These are phyloP conservation scores for Phialocephala subalpina DNA, from an alignment of 2,329 filamentous ascomycete species.

Conservation along the genomic window DNA sequence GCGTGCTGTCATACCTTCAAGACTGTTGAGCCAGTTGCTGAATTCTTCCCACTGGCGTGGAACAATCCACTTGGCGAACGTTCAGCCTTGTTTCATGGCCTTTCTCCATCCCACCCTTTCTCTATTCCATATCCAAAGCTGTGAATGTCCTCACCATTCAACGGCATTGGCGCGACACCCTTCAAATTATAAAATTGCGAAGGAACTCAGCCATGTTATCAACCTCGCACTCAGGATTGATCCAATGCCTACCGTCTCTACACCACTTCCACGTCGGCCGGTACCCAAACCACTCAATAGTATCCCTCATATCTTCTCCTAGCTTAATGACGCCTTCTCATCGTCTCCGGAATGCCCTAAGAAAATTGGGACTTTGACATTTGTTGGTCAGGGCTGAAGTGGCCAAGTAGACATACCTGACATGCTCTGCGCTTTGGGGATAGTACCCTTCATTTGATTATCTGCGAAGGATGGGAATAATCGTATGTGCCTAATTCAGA, in stretches of 20 bases:
- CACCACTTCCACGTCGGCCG: constrained; percentile 52
- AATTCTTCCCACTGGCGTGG: too few relatives aligned
- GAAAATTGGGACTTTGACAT: constrained; percentile 33
- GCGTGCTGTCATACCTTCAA: too few relatives aligned
- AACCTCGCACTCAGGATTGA: constrained; percentile 51
- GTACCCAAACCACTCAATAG: constrained; percentile 48
- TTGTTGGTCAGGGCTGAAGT: too few relatives aligned
- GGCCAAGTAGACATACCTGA: too few relatives aligned
- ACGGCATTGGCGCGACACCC: not conserved
- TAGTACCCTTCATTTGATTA: too few relatives aligned
- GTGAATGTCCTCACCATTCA: not conserved
- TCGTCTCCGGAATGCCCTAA: constrained; percentile 55
- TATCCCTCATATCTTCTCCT: constrained; percentile 47
- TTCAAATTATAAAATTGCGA: not conserved
- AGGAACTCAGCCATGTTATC: constrained; percentile 47
- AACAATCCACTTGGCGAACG: too few relatives aligned
- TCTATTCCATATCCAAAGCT: not conserved
- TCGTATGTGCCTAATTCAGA: too few relatives aligned
- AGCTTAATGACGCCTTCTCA: constrained; percentile 48
- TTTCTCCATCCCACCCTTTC: too few relatives aligned
- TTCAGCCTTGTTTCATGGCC: too few relatives aligned
- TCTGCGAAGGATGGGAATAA: too few relatives aligned
- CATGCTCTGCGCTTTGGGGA: too few relatives aligned
- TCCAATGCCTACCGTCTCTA: constrained; percentile 52
- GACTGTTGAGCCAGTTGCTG: too few relatives aligned